These are phyloP conservation scores for Wickerhamiella infanticola DNA, from an alignment of 1,139 yeast genomes.

Conservation along the genomic window DNA sequence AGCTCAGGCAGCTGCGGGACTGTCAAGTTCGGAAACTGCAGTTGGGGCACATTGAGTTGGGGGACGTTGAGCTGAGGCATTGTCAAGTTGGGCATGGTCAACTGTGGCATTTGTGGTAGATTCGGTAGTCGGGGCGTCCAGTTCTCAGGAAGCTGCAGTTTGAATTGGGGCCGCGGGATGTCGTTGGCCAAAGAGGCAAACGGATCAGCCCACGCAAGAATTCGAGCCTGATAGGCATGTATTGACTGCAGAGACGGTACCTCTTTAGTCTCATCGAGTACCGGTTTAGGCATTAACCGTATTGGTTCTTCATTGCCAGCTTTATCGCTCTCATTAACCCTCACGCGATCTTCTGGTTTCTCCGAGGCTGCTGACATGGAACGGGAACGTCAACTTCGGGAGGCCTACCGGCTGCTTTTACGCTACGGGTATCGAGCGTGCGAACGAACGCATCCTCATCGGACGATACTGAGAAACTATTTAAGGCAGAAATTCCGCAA, in stretches of 20 bases:
- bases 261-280: not conserved
- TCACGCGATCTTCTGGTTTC: not conserved
- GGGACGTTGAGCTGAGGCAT: not conserved
- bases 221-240: not conserved
- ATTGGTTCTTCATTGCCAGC: not conserved
- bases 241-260: not conserved
- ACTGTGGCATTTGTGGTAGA: not conserved
- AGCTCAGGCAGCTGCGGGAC: not conserved
- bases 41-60: not conserved
- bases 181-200: not conserved
- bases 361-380: slow-evolving; percentile 1
- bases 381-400: not conserved
- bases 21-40: not conserved
- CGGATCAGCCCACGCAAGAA: slow-evolving; percentile 1
- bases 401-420: slow-evolving; percentile 7
- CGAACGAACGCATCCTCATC: slow-evolving; percentile 8
- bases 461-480: slow-evolving; percentile 5
- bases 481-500: slow-evolving; percentile 7
- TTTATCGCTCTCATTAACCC: not conserved
- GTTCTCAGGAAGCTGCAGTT: not conserved
- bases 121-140: not conserved
- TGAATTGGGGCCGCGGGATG: not conserved
- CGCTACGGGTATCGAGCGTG: slow-evolving; percentile 10
- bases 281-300: not conserved
- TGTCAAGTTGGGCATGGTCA: not conserved